Conservation (phyloP, 768 basidiomycete species). For the Agrocybe praecox region DNA sequence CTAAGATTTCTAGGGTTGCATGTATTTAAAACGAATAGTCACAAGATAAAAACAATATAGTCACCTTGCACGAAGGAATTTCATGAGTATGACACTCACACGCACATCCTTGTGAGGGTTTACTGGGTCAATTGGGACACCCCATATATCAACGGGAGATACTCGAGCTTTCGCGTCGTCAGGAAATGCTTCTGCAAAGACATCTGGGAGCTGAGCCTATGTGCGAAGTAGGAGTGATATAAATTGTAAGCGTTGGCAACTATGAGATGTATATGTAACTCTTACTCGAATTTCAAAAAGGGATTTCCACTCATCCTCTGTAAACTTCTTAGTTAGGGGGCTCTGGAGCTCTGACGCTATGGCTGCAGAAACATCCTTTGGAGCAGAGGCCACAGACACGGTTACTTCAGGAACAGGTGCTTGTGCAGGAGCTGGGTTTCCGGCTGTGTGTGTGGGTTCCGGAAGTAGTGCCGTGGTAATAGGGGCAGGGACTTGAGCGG, state of each 20-base stretch:
- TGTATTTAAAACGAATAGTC: background rate
- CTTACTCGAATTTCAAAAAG: constrained; percentile 69
- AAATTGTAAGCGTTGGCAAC: background rate
- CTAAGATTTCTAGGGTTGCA: constrained; percentile 47
- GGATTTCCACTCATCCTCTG: constrained; percentile 70
- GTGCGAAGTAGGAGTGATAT: background rate
- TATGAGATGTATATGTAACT: background rate
- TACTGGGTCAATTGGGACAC: constrained; percentile 64
- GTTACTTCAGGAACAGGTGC: constrained; percentile 10
- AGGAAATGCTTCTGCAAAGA: constrained; percentile 61
- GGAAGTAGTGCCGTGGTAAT: constrained; percentile 7
- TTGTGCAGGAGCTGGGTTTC: constrained; percentile 9
- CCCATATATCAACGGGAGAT: constrained; percentile 66
- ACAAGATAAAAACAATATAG: background rate
- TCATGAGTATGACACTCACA: constrained; percentile 77
- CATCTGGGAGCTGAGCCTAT: constrained; percentile 48
- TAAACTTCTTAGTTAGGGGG: constrained; percentile 68
- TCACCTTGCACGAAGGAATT: constrained; percentile 78
- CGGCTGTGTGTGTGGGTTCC: background rate
- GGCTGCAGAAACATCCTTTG: constrained; percentile 12
- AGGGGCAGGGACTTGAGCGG: constrained; percentile 6
- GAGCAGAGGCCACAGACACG: constrained; percentile 3
- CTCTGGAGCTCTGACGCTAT: constrained; percentile 61
- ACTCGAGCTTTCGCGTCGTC: constrained; percentile 55
- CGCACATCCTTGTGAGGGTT: constrained; percentile 57